A percentile compares a stretch with the other conserved stretches of the same genome.
Evolutionary conservation across 371 early-diverging fungal species (phyloP).

Genomic region (Apophysomyces elegans): DNA sequence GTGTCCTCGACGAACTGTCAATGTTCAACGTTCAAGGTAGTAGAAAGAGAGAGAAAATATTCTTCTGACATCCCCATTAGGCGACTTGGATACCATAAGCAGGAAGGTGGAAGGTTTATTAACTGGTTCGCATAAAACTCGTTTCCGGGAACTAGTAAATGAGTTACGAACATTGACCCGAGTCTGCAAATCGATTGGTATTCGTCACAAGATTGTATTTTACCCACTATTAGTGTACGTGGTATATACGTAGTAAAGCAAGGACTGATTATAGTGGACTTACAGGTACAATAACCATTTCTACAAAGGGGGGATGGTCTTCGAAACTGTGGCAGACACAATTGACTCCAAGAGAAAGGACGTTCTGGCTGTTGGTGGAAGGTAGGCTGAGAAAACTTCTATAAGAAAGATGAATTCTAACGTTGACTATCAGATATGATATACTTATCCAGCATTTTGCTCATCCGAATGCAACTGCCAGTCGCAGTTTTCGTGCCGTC

Average conservation of each 20-base stretch:
- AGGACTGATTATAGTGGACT: not conserved
- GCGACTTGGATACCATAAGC: constrained; percentile 55
- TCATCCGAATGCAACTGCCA: constrained; percentile 42
- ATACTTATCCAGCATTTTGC: constrained; percentile 51
- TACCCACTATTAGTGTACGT: constrained; percentile 71
- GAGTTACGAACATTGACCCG: constrained; percentile 55
- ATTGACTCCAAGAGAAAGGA: constrained; percentile 64
- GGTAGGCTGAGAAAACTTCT: constrained; percentile 26
- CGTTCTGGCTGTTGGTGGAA: constrained; percentile 83
- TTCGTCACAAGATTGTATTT: constrained; percentile 68
- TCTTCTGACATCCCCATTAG: constrained; percentile 22
- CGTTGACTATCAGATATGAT: constrained; percentile 67
- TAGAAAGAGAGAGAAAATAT: not conserved
- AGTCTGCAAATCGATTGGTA: constrained; percentile 63
- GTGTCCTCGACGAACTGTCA: constrained; percentile 68
- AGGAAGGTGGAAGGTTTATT: constrained; percentile 65
- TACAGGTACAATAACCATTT: constrained; percentile 74
- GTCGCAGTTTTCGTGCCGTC: constrained; percentile 68
- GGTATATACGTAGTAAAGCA: not conserved
- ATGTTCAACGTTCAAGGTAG: constrained; percentile 63
- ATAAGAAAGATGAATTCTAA: not conserved
- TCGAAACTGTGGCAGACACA: constrained; percentile 70
- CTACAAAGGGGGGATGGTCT: constrained; percentile 75
- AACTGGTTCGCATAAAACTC: constrained; percentile 51
- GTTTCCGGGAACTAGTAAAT: constrained; percentile 49